Percentiles rank a stretch among this genome's conserved stretches.
phyloP scores from a whole-genome alignment of 805 yeast genomes.

The Saturnispora sanitii region DNA sequence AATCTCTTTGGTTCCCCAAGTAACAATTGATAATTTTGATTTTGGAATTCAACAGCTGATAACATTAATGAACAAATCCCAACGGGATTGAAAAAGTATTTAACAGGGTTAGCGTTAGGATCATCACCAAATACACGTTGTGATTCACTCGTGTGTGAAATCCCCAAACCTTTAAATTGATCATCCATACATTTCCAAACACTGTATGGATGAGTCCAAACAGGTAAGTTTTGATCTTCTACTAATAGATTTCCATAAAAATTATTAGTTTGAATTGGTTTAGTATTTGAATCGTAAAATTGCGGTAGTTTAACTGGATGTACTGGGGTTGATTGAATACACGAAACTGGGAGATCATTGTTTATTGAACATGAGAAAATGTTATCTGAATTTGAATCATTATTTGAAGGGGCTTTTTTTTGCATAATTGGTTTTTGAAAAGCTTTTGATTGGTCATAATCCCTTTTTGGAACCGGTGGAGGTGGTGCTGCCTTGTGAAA shows the following conservation, averaged over 20 bases:
- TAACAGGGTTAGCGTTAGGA: slow-evolving; percentile 31
- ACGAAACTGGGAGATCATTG: slow-evolving; percentile 14
- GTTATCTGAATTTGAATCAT: slow-evolving; percentile 3
- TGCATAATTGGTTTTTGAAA: background rate
- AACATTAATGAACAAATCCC: slow-evolving; percentile 53
- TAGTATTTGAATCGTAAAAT: slow-evolving; percentile 30
- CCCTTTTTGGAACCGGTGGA: slow-evolving; percentile 22
- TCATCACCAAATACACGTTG: slow-evolving; percentile 68
- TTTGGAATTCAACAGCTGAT: slow-evolving; percentile 34
- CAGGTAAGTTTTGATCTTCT: slow-evolving; percentile 55
- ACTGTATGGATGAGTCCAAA: slow-evolving; percentile 78
- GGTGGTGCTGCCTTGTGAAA: slow-evolving; percentile 9
- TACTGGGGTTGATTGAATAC: slow-evolving; percentile 41
- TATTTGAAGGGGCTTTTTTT: no score
- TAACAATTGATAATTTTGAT: slow-evolving; percentile 14
- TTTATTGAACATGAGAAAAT: slow-evolving; percentile 17
- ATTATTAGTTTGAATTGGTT: slow-evolving; percentile 63
- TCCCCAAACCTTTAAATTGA: slow-evolving; percentile 47
- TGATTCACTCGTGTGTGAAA: slow-evolving; percentile 48
- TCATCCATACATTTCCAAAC: slow-evolving; percentile 47
- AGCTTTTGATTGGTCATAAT: slow-evolving; percentile 12
- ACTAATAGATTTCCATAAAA: slow-evolving; percentile 67
- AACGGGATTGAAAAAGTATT: slow-evolving; percentile 58
- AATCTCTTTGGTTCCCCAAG: slow-evolving; percentile 27
- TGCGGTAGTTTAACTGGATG: slow-evolving; percentile 58